These are phyloP conservation scores for Nakazawaea holstii DNA, from an alignment of 805 yeast species.

Conservation along the genomic window DNA sequence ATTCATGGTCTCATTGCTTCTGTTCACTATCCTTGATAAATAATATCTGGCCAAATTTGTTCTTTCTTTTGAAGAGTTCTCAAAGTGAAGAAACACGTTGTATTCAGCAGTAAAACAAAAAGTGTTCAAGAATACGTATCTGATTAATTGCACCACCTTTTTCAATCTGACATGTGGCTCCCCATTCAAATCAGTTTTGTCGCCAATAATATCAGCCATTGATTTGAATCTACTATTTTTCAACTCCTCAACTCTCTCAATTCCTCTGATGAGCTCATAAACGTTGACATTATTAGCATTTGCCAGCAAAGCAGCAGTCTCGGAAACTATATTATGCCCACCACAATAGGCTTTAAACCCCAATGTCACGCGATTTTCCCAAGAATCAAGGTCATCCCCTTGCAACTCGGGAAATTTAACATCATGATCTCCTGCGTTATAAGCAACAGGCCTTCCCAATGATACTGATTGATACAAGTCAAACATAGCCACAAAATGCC, in stretches of 20 bases:
- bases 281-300: background rate
- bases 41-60: slow-evolving; percentile 3
- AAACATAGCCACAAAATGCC: slow-evolving; percentile 5
- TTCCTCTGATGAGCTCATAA: background rate
- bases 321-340: background rate
- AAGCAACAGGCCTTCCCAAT: slow-evolving; percentile 6
- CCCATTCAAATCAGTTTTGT: background rate
- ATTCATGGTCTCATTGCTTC: slow-evolving; percentile 6
- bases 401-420: slow-evolving; percentile 3
- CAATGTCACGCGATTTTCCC: background rate
- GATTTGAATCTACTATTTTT: background rate
- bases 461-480: slow-evolving; percentile 8
- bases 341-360: background rate
- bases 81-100: slow-evolving; percentile 8
- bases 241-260: slow-evolving; percentile 1
- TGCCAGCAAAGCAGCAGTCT: background rate
- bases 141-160: slow-evolving; percentile 4
- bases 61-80: background rate
- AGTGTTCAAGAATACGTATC: slow-evolving; percentile 5
- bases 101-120: slow-evolving; percentile 9
- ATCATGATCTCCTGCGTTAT: background rate
- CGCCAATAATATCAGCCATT: background rate
- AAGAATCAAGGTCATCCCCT: background rate
- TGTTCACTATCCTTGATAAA: background rate
- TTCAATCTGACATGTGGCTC: background rate